These are phyloP conservation scores for Clarireedia monteithiana DNA, from an alignment of 2,329 filamentous ascomycete genomes.

Conservation along the genomic window DNA sequence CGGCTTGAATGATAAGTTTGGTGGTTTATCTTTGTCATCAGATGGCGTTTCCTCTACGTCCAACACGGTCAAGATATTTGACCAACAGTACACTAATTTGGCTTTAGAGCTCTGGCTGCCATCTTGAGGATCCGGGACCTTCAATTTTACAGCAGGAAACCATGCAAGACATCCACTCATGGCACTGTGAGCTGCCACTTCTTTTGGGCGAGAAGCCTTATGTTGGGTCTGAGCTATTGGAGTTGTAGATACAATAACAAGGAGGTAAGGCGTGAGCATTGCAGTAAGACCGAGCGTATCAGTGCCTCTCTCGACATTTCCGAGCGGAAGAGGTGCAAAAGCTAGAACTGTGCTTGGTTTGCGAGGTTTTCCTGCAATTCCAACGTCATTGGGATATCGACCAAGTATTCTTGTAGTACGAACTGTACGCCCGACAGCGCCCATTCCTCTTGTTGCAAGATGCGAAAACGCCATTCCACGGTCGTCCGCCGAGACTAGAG, in stretches of 20 bases:
- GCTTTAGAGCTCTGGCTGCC: slow-evolving; percentile 66
- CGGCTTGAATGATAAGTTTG: slow-evolving; percentile 70
- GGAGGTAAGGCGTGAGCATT: slow-evolving; percentile 87
- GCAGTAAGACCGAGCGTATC: slow-evolving; percentile 87
- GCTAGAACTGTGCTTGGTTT: slow-evolving; percentile 94
- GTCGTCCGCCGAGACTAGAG: slow-evolving; percentile 89
- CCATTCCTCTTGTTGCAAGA: slow-evolving; percentile 83
- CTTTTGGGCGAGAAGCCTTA: slow-evolving; percentile 85
- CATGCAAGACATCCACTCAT: slow-evolving; percentile 92
- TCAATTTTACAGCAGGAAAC: slow-evolving; percentile 94
- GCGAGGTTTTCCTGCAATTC: slow-evolving; percentile 53
- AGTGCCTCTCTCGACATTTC: slow-evolving; percentile 85
- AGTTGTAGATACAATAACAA: slow-evolving; percentile 96
- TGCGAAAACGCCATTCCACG: slow-evolving; percentile 98
- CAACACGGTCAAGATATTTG: slow-evolving; percentile 88
- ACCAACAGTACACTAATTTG: slow-evolving; percentile 97
- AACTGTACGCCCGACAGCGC: slow-evolving; percentile 74
- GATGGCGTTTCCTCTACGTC: slow-evolving; percentile 70
- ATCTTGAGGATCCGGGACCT: slow-evolving; percentile 59
- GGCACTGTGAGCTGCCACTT: slow-evolving; percentile 80
- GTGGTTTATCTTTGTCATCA: slow-evolving; percentile 67
- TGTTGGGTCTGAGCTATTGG: slow-evolving; percentile 94
- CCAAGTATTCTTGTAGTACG: slow-evolving; percentile 88
- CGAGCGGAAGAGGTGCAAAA: slow-evolving; percentile 82
- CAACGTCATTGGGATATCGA: slow-evolving; percentile 69